phyloP scores from a whole-genome alignment of 1,284 basidiomycete genomes.

The Boletus semigastroideus region DNA sequence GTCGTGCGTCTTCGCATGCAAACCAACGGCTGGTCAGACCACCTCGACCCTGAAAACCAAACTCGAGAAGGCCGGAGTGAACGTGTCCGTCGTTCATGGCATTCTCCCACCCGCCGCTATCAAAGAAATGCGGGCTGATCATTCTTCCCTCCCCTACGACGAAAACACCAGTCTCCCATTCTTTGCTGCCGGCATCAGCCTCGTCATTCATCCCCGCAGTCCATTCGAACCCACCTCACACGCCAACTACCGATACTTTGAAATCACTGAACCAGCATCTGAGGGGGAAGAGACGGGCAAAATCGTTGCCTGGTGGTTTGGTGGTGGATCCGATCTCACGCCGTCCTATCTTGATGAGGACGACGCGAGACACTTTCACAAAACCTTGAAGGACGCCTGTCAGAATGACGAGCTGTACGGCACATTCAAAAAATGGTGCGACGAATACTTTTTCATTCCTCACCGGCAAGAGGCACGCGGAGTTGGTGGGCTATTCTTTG shows the following conservation, averaged over 20 bases:
- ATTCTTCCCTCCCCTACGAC: constrained; percentile 72
- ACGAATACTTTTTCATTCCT: constrained; percentile 95
- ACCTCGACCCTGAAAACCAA: constrained; percentile 43
- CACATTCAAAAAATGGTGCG: constrained; percentile 94
- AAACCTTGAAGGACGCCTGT: constrained; percentile 75
- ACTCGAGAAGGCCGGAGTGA: constrained; percentile 97
- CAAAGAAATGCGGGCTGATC: constrained; percentile 93
- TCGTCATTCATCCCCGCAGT: constrained; percentile 93
- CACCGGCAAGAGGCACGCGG: constrained; percentile 91
- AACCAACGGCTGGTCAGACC: constrained; percentile 37
- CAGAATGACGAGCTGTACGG: constrained; percentile 76
- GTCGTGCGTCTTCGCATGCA: constrained; percentile 84
- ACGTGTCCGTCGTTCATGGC: constrained; percentile 92
- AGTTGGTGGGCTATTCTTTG: constrained; percentile 95
- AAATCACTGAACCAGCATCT: constrained; percentile 61
- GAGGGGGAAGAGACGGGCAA: constrained; percentile 37
- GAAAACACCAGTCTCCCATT: constrained; percentile 76
- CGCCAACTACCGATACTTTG: constrained; percentile 98
- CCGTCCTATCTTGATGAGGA: constrained; percentile 91
- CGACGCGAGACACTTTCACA: constrained; percentile 89
- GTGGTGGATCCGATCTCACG: constrained; percentile 95
- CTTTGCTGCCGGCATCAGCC: constrained; percentile 89
- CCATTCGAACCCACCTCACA: constrained; percentile 93
- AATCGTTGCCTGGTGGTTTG: constrained; percentile 96
- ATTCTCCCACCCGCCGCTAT: constrained; percentile 86